A percentile compares a stretch with the other conserved stretches of the same genome.
These are phyloP conservation scores for Ensete ventricosum DNA, from an alignment of 176 grass and related monocot species.

Conservation along the genomic window DNA sequence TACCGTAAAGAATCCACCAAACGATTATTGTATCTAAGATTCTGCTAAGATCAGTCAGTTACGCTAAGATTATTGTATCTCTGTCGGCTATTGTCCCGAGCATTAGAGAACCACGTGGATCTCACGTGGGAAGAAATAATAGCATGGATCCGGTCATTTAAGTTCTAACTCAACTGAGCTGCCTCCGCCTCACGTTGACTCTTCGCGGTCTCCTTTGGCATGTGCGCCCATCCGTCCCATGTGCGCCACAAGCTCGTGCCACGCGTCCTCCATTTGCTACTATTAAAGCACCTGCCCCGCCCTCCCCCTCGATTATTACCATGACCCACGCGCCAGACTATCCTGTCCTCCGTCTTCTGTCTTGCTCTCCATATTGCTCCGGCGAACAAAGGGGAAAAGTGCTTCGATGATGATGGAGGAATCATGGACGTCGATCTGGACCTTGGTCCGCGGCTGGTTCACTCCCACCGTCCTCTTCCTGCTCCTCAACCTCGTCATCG, in stretches of 20 bases:
- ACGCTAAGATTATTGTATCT: too few relatives aligned
- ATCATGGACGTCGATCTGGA: slow-evolving; percentile 30
- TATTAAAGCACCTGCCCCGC: background rate
- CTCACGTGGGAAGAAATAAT: background rate
- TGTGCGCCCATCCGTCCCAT: background rate
- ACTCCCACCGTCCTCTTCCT: slow-evolving; percentile 66
- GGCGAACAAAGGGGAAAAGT: background rate
- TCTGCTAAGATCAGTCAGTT: too few relatives aligned
- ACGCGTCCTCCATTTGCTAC: background rate
- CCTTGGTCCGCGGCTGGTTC: slow-evolving; percentile 38
- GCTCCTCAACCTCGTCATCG: slow-evolving; percentile 72
- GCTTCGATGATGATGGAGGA: slow-evolving; percentile 21
- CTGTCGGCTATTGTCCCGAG: too few relatives aligned
- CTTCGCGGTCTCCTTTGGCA: background rate
- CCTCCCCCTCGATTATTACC: background rate
- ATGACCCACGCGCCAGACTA: background rate
- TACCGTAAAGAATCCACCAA: too few relatives aligned
- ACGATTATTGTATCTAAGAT: too few relatives aligned
- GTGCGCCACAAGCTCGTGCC: background rate
- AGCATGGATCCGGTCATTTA: background rate
- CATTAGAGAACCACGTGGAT: too few relatives aligned
- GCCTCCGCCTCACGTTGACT: background rate
- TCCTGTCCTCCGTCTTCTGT: background rate
- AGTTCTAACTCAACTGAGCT: too few relatives aligned
- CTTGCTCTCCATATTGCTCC: background rate